These are phyloP conservation scores for Boletus fagicola DNA, from an alignment of 768 basidiomycete species.

Conservation along the genomic window DNA sequence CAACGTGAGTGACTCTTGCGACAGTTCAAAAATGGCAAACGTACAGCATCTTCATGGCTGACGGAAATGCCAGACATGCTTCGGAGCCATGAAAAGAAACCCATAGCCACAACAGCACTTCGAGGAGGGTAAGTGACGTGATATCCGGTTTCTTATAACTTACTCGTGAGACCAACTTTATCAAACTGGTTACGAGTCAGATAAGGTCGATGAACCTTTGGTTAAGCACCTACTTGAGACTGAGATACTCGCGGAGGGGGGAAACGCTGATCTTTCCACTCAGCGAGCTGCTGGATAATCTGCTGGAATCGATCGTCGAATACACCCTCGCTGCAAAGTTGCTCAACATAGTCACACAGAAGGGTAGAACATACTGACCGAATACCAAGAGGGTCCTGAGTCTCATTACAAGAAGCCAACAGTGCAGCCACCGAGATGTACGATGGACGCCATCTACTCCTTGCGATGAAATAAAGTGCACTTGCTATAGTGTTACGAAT, in stretches of 20 bases:
- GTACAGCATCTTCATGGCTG: constrained; percentile 73
- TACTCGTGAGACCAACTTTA: constrained; percentile 83
- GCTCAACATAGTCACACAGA: not conserved
- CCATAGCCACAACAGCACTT: constrained; percentile 82
- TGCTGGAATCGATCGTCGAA: constrained; percentile 56
- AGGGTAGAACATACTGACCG: constrained; percentile 39
- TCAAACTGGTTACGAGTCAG: constrained; percentile 60
- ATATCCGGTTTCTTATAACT: constrained; percentile 12
- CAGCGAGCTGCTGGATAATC: constrained; percentile 58
- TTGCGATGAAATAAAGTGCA: constrained; percentile 55
- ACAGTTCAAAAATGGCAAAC: constrained; percentile 30
- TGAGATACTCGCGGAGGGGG: constrained; percentile 84
- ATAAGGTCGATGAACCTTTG: not conserved
- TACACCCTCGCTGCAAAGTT: constrained; percentile 44
- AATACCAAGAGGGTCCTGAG: constrained; percentile 58
- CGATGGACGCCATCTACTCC: constrained; percentile 66
- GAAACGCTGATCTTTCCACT: constrained; percentile 73
- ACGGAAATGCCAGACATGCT: constrained; percentile 74
- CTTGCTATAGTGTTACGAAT: constrained; percentile 69
- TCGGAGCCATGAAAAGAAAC: constrained; percentile 70
- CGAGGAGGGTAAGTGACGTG: constrained; percentile 18
- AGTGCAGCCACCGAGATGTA: constrained; percentile 57
- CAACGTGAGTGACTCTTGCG: constrained; percentile 7
- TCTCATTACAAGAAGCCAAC: constrained; percentile 50
- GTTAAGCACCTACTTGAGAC: constrained; percentile 52